Evolutionary conservation across 805 yeast species (phyloP), one percentile per base, ranked within the genome.

Genomic region (Wickerhamiella qilinensis): DNA sequence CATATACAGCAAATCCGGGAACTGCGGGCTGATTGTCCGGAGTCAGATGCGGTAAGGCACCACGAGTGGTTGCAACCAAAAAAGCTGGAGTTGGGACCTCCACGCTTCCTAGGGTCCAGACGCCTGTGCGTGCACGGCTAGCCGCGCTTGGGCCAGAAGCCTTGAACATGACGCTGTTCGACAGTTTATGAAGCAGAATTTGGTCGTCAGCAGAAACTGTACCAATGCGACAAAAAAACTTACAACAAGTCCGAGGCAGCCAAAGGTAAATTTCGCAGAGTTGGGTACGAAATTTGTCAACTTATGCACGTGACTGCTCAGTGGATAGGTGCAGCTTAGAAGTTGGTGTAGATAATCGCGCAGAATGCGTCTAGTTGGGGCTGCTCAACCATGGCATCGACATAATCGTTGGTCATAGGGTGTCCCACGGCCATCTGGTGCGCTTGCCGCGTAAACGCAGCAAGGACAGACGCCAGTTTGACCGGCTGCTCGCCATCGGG

Each of bases 261-360:
- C n/a, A n/a, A n/a, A n/a, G n/a, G n/a, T n/a, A n/a, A n/a, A n/a
- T n/a, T n/a, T n/a, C n/a, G n/a, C n/a, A n/a, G n/a, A n/a, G n/a
- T n/a, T n/a, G n/a, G n/a, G n/a, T n/a, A n/a, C n/a, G n/a, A n/a
- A n/a, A n/a, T n/a, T n/a, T 22, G 27, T 8, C 27, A 12, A 12
- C 8, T 22, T 12, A 22, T 8, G 27, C 27, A 8, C 27, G 27
- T 12, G 11, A 22, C 27, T 8, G 27, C 27, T 8, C 11, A 8
- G 12, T 8, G 12, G n/a, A n/a, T n/a, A n/a, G n/a, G n/a, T n/a
- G n/a, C n/a, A n/a, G n/a, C 12, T 30, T 39, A 46, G 48, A 80
- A 82, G 51, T 84, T 84, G 16, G 94, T 78, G 56, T 86, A 86
- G 7, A 86, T 86, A 47, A 84, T 69, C 3, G 96, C 96, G 59